phyloP scores from a whole-genome alignment of 2,329 filamentous ascomycete species.

The Diaporthe citrichinensis region DNA sequence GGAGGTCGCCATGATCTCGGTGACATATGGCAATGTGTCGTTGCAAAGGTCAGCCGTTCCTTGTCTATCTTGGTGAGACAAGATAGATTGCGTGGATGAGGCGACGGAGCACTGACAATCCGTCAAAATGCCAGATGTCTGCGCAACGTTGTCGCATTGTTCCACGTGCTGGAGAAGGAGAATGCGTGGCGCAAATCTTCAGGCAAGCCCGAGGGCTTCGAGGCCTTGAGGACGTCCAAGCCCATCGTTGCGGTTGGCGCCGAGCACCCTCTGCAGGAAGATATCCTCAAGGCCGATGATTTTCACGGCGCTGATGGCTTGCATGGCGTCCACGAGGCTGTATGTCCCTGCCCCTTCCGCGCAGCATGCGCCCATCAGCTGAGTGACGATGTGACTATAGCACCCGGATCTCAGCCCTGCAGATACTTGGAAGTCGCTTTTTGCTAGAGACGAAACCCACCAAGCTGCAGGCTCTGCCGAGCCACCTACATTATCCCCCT shows the following conservation, averaged over 20 bases:
- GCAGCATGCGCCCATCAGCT: background rate
- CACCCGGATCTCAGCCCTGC: conserved; percentile 81
- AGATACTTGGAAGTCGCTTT: conserved; percentile 82
- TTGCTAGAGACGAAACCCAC: conserved; percentile 58
- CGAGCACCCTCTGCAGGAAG: conserved; percentile 86
- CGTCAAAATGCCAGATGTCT: conserved; percentile 73
- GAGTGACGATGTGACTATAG: conserved; percentile 50
- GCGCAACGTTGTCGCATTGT: conserved; percentile 89
- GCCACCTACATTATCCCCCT: conserved; percentile 62
- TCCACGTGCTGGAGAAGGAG: conserved; percentile 93
- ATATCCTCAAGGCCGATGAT: conserved; percentile 84
- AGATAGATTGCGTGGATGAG: conserved; percentile 7
- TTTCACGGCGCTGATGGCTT: conserved; percentile 88
- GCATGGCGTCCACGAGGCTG: conserved; percentile 78
- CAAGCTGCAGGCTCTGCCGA: conserved; percentile 51
- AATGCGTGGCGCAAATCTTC: conserved; percentile 82
- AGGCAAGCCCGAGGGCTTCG: conserved; percentile 79
- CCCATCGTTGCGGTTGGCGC: conserved; percentile 91
- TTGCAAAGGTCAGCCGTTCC: conserved; percentile 75
- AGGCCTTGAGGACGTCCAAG: conserved; percentile 78
- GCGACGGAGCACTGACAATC: conserved; percentile 7
- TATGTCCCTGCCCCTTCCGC: conserved; percentile 49
- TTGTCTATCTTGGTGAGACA: conserved; percentile 28
- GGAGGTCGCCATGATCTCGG: conserved; percentile 86
- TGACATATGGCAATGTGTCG: conserved; percentile 95